phyloP scores from a whole-genome alignment of 2,329 filamentous ascomycete species.

The Clonostachys rhizophaga region DNA sequence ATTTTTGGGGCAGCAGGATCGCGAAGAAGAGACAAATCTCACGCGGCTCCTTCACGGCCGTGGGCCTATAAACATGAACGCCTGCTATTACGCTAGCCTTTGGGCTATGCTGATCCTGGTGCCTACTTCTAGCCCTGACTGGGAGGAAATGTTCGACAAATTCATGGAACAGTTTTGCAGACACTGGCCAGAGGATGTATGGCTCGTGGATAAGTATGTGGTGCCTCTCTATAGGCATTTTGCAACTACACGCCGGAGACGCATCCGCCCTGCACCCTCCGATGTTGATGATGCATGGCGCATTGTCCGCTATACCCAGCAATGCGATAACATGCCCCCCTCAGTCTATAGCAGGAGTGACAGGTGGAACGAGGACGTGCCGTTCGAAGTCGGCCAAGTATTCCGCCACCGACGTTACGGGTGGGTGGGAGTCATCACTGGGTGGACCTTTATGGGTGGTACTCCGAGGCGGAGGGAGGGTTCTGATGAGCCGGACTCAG shows the following conservation, averaged over 20 bases:
- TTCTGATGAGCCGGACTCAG: not conserved
- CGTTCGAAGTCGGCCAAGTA: slow-evolving; percentile 72
- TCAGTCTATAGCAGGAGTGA: slow-evolving; percentile 19
- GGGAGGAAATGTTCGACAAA: slow-evolving; percentile 58
- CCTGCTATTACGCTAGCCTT: slow-evolving; percentile 65
- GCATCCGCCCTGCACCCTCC: no score
- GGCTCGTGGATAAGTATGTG: slow-evolving; percentile 63
- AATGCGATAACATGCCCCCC: no score
- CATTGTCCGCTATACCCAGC: no score
- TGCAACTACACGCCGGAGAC: not conserved
- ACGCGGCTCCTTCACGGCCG: slow-evolving; percentile 27
- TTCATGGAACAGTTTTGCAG: slow-evolving; percentile 44
- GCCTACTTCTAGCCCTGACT: slow-evolving; percentile 38
- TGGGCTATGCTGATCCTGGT: slow-evolving; percentile 65
- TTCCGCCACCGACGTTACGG: slow-evolving; percentile 78
- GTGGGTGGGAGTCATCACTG: slow-evolving; percentile 78
- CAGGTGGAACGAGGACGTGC: slow-evolving; percentile 12
- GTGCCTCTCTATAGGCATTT: slow-evolving; percentile 24
- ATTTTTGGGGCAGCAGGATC: slow-evolving; percentile 17
- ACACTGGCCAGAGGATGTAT: slow-evolving; percentile 58
- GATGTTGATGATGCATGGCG: no score
- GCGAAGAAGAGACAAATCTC: slow-evolving; percentile 14
- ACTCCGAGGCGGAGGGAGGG: not conserved
- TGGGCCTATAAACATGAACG: slow-evolving; percentile 38
- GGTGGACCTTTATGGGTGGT: slow-evolving; percentile 66